A percentile compares a stretch with the other conserved stretches of the same genome.
These are phyloP conservation scores for Camelina neglecta DNA, from an alignment of 345 rosid species.

Conservation along the genomic window DNA sequence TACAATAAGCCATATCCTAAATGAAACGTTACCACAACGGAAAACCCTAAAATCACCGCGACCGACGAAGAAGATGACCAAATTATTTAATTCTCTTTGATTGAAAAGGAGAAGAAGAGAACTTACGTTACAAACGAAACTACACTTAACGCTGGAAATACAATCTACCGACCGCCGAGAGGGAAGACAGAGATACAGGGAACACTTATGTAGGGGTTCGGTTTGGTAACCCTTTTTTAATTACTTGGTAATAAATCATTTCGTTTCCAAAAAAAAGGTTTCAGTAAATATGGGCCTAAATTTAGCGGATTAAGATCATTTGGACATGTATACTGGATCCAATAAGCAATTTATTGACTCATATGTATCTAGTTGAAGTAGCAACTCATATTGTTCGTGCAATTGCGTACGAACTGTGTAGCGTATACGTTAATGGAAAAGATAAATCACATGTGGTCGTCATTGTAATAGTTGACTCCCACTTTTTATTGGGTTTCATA, in stretches of 20 bases:
- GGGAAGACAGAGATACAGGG: background rate
- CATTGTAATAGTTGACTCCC: slow-evolving; percentile 6
- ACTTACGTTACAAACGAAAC: background rate
- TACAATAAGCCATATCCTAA: no score
- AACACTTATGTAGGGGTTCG: background rate
- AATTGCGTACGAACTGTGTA: slow-evolving; percentile 5
- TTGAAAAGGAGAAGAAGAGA: background rate
- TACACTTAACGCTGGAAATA: background rate
- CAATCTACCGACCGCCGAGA: background rate
- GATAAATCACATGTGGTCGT: slow-evolving; percentile 10
- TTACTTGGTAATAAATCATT: background rate
- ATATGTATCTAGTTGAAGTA: background rate
- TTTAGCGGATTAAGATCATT: background rate
- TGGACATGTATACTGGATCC: slow-evolving; percentile 3
- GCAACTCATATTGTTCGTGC: background rate
- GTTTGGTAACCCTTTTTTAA: background rate
- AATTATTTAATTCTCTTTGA: no score
- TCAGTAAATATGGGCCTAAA: background rate
- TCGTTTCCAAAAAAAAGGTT: no score
- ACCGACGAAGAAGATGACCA: no score
- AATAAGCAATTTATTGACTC: background rate
- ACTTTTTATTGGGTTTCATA: background rate
- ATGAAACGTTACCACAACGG: background rate
- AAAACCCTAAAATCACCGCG: background rate
- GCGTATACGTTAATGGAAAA: slow-evolving; percentile 17